Base-by-base conservation (phyloP, 345 rosid species). In the Salix caprea region DNA sequence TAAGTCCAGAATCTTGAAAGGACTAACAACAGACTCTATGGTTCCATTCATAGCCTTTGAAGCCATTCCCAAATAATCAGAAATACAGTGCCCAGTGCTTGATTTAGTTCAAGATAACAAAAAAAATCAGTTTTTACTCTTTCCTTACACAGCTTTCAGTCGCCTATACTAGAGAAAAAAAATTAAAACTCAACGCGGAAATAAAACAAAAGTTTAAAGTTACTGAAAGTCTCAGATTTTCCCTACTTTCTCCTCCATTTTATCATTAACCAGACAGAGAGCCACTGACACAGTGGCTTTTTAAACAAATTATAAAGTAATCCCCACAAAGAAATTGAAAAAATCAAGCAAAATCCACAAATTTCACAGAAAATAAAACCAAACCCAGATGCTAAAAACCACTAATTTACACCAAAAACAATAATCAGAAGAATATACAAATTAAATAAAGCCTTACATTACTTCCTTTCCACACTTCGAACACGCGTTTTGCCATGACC, bases 401-500 rank as follows among this genome's bases (percentile, higher is more conserved):
- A 65, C 60, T 78, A 67, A 21, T 37, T 13, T 14, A 60, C 65
- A n/a, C 34, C 67, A 70, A 58, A 71, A 48, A 39, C 1, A 24
- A 46, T 56, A 78, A 24, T 19, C 5, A 39, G 42, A 18, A 54
- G 1, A 67, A 19, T 4, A 4, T 24, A 8, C 70, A 34, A 21
- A 42, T 42, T 42, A 10, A 30, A 30, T 11, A 21, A 44, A 36
- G 48, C 44, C 93, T 88, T 88, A 94, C 98, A 86, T 91, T 94
- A 71, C 90, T 92, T 77, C 98, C 98, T 91, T 88, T 90, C 98
- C 98, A 94, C 69, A 77, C 91, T 85, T 94, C 88, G 76, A 84
- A 92, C 24, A 91, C 94, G 83, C 98, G 93, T 84, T 90, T 89
- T 24, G 88, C 95, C 98, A 91, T 91, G 69, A 78, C 70, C 79